These are phyloP conservation scores for Ricinus communis DNA, from an alignment of 345 rosid species.

Conservation along the genomic window DNA sequence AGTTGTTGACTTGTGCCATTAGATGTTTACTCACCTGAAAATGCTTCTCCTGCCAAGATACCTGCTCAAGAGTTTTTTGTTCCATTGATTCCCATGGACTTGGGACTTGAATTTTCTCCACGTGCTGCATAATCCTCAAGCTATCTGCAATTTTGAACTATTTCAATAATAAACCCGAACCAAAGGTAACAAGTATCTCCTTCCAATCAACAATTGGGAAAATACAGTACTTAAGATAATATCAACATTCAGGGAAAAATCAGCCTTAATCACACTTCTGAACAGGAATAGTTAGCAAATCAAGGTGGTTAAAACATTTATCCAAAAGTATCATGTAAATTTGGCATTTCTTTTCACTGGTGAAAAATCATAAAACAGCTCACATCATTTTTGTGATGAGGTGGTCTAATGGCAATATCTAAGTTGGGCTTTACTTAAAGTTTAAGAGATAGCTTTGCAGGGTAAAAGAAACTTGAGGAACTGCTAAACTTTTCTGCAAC, in stretches of 20 bases:
- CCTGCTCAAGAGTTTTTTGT: slow-evolving; percentile 11
- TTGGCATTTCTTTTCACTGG: not conserved
- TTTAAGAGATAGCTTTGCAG: not conserved
- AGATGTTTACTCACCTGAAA: slow-evolving; percentile 20
- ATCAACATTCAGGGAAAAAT: not conserved
- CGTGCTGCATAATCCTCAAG: slow-evolving; percentile 34
- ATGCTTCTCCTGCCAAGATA: slow-evolving; percentile 32
- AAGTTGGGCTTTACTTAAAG: not conserved
- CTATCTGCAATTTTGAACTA: slow-evolving; percentile 11
- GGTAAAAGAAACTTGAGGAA: not conserved
- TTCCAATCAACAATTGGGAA: not conserved
- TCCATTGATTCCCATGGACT: slow-evolving; percentile 21
- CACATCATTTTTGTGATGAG: not conserved
- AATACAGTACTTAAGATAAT: not conserved
- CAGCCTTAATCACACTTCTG: not conserved
- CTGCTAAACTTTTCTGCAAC: not conserved
- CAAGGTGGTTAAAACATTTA: not conserved
- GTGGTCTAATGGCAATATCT: not conserved
- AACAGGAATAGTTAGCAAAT: not conserved
- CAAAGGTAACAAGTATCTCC: not conserved
- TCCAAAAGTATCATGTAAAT: not conserved
- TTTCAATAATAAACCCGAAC: not conserved
- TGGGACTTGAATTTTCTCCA: slow-evolving; percentile 32
- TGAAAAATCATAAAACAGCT: not conserved
- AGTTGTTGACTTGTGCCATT: not conserved